Evolutionary conservation across 805 yeast genomes (phyloP), one percentile per base, ranked within the genome.

Genomic region (Saccharomyces paradoxus): DNA sequence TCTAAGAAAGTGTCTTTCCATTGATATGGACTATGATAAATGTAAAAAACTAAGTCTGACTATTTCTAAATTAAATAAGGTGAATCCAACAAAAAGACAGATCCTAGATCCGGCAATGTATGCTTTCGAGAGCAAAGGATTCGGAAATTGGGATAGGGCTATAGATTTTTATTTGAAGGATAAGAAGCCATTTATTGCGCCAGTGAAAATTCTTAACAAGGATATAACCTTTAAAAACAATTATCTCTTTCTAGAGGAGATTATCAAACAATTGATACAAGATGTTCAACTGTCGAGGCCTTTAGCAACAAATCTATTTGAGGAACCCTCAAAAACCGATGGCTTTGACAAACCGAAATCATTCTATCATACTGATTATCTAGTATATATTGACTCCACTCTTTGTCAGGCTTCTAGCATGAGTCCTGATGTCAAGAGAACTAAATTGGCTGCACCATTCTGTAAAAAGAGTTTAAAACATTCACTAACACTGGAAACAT

Each of bases 1-100:
- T 44, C 74, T 84, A 27, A 80, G 84, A 60, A 82, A 79, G 58
- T 90, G 97, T 66, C 72, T 92, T 50, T 82, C 86, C 53, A 77
- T 81, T 48, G 92, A 92, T 68, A 87, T 89, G 68, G 97, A 89
- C 58, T 79, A 77, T 59, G 71, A 71, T 28, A 71, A 69, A 2
- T 89, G 96, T 68, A 81, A 83, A 30, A 71, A 64, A 17, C 63
- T 78, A 30, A 79, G 87, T 10, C 80, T 84, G 60, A 67, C 82
- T n/a, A 72, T 72, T 54, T 74, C 80, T 30, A 79, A 77, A 55
- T 70, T 82, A 30, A 51, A 54, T 62, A 57, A 65, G 62, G 48
- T 64, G 47, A 56, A 73, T 66, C 54, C 71, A 76, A 46, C 69
- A 72, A 55, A 71, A 58, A 61, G 71, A 61, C 46, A 79, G 28